Evolutionary conservation across 805 yeast species (phyloP), one percentile per base, ranked within the genome.

Genomic region (Yueomyces sinensis): DNA sequence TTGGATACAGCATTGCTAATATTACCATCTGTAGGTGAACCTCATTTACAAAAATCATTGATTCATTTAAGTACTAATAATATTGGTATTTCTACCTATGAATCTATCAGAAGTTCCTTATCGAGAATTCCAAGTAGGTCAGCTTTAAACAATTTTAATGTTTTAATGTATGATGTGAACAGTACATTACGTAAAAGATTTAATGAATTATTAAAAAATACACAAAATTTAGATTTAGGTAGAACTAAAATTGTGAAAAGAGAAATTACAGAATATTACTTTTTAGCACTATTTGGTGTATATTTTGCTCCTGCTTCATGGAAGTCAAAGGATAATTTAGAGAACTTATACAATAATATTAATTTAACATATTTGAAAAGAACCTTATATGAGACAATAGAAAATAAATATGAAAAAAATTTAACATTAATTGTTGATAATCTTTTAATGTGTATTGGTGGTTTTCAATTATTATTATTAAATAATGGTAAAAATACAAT

Each of bases 1-100:
- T 73, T 75, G 44, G 63, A 68, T 32, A 52, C 63, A 31, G 74
- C 83, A 15, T 66, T 73, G 23, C 47, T 70, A 19, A 54, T 79
- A 15, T 52, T 77, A 19, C 87, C 89, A 1, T 71, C 82, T 0
- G 62, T 76, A 37, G 81, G 81, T 35, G 86, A 77, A 45, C 41
- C 77, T 74, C 20, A 45, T 36, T 42, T 50, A 30, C 58, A 54
- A 32, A 41, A 41, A 25, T 53, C 54, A 20, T 37, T 54, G 36
- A 38, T 50, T 4, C 45, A 47, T 36, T 38, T 51, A 7, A 50
- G 46, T 31, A 43, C 54, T 15, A 41, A 48, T n/a, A 41, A 44
- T 33, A 38, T 45, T 17, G 52, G 54, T 1, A 20, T 35, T 9
- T 49, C 53, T 4, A 33, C 40, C 9, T 46, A 53, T 37, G 45